Base-by-base conservation (phyloP, 495 filamentous ascomycete genomes). In the Aspergillus kassunensis region DNA sequence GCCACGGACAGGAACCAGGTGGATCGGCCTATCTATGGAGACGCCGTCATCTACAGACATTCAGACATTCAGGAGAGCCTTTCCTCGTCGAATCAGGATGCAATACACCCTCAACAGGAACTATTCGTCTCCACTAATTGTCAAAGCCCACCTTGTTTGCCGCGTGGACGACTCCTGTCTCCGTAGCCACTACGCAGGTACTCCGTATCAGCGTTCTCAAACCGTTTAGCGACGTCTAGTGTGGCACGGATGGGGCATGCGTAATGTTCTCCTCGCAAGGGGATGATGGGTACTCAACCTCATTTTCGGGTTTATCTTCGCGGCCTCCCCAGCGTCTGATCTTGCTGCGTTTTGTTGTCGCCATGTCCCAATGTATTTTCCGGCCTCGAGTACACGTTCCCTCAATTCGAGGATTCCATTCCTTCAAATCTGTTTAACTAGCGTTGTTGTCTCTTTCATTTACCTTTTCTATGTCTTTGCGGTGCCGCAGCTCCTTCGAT, bases 401-500 rank as follows among this genome's bases (percentile, higher is more conserved):
- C 24, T 27, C 30, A 11, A 33, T 33, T 10, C 10, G 27, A 60
- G 65, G 60, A 53, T 56, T 19, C 44, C 46, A n/a, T 39, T 59
- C 23, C 33, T 56, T 29, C 51, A 58, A 30, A 44, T 65, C 19
- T 27, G 49, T 13, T 27, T 52, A 5, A 9, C 55, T 13, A 40
- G 52, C 27, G 50, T 50, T 7, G 33, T 49, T 1, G 16, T 62
- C 8, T 58, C 58, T 20, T 37, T 67, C 2, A 56, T 65, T 23
- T 69, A 58, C 33, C 45, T 66, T 2, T 60, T 66, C 43, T 64
- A 55, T 37, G 19, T 60, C 6, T 62, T 66, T 36, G 59, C 44
- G 1, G 15, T 69, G 2, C 68, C 70, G 3, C 68, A 71, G 16
- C 51, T 73, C 4, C 24, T 51, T 18, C 51, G 60, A n/a, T 56